These are phyloP conservation scores for Aspergillus alliaceus DNA, from an alignment of 2,329 filamentous ascomycete genomes.

Conservation along the genomic window DNA sequence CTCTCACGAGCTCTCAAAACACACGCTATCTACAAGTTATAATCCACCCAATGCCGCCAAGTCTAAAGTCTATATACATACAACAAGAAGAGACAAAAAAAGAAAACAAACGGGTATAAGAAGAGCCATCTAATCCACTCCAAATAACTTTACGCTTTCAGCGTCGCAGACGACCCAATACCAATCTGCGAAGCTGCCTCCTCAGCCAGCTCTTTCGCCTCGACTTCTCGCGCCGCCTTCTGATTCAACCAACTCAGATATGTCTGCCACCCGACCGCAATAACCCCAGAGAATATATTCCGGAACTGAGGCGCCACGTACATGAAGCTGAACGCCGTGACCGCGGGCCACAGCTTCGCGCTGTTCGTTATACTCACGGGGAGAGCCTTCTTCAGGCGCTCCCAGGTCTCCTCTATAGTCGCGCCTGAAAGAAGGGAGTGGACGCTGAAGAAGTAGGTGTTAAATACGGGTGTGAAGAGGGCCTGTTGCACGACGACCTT, in stretches of 20 bases:
- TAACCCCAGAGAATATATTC: constrained; percentile 73
- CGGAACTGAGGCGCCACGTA: constrained; percentile 78
- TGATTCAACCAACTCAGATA: constrained; percentile 82
- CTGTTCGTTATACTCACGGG: constrained; percentile 75
- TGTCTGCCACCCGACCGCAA: constrained; percentile 89
- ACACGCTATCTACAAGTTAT: not conserved
- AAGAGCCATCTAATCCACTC: not conserved
- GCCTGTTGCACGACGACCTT: constrained; percentile 81
- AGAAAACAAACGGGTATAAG: not conserved
- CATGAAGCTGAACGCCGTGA: constrained; percentile 85
- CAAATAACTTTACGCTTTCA: constrained; percentile 13
- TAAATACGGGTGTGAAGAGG: constrained; percentile 80
- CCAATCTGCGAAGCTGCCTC: constrained; percentile 10
- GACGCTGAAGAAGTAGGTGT: constrained; percentile 77
- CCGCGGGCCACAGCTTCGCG: constrained; percentile 83
- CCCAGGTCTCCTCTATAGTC: constrained; percentile 61
- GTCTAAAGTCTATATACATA: constrained; percentile 1
- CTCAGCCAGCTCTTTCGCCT: constrained; percentile 28
- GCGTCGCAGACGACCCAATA: constrained; percentile 10
- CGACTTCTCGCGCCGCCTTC: constrained; percentile 63
- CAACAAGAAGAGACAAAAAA: not conserved
- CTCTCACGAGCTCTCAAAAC: not conserved
- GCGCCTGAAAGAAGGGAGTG: constrained; percentile 75
- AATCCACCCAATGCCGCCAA: not conserved
- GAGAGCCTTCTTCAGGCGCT: constrained; percentile 73